Base-by-base conservation (phyloP, 805 yeast genomes). In the Debaryomyces maramus region DNA sequence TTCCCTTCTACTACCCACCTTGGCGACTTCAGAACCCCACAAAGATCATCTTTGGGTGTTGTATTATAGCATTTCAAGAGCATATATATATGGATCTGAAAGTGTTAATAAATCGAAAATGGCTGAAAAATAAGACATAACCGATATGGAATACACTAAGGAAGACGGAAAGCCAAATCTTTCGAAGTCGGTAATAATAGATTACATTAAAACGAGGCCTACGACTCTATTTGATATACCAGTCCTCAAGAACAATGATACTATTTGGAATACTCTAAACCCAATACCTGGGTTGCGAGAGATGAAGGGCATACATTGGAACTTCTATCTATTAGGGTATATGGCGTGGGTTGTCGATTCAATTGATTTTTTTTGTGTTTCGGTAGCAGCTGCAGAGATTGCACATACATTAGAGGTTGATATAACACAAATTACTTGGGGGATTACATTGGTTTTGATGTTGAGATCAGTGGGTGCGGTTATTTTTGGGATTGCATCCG, bases 291-390 rank as follows among this genome's bases (percentile, higher is more conserved):
- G 66, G 1, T 53, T 73, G 15, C 52, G 51, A 8, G 52, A 56
- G 33, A 56, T 72, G 48, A 54, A 58, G 4, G 56, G 69, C 40
- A 67, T 57, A 42, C 83, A 81, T 52, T 81, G 85, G 85, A 61
- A 70, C 33, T 76, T 71, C 58, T 78, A 78, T 51, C 24, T 60
- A 13, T 59, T 76, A 33, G 85, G 82, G 0, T 77, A 77, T 48
- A 51, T 61, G 39, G 79, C 78, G 14, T 81, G 86, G 86, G 67
- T 81, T 3, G 74, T 80, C 75, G 86, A 80, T 60, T 80, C 85
- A 3, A 70, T 80, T 52, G 86, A 80, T 58, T 81, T 76, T 53
- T 81, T 81, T 49, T 66, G 77, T 15, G 78, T 77, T n/a, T 75
- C 82, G 6, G 59, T 79, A 27, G 76, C 77, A 51, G 77, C 73